Conservation (phyloP, 2,329 filamentous ascomycete genomes). For the Chrysosporium keratinophilum region DNA sequence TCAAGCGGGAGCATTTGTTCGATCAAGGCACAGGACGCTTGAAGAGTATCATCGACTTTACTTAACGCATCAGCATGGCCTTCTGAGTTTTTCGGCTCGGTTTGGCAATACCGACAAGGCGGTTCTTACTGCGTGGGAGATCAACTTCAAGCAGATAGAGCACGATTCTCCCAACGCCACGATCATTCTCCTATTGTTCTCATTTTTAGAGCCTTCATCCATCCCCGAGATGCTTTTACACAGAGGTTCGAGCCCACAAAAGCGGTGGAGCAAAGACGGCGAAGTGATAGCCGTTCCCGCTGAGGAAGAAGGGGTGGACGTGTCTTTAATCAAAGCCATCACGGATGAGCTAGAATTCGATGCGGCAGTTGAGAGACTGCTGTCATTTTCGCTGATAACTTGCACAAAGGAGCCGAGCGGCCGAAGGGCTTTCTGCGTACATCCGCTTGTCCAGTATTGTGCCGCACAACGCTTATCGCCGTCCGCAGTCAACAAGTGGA, state of each 20-base stretch:
- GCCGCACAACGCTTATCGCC: conserved; percentile 3
- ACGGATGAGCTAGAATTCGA: conserved; percentile 15
- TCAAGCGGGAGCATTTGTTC: conserved; percentile 18
- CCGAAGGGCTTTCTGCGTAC: conserved; percentile 15
- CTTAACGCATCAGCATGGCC: conserved; percentile 9
- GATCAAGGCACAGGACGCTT: conserved; percentile 13
- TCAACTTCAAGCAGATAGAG: conserved; percentile 16
- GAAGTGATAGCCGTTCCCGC: conserved; percentile 10
- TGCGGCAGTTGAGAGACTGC: conserved; percentile 14
- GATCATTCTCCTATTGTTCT: conserved; percentile 15
- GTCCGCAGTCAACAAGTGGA: conserved; percentile 8
- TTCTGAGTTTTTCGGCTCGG: conserved; percentile 8
- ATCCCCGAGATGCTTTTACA: conserved; percentile 15
- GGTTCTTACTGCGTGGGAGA: conserved; percentile 15
- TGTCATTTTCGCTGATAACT: conserved; percentile 16
- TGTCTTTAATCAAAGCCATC: conserved; percentile 9
- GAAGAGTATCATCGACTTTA: conserved; percentile 15
- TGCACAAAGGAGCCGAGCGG: conserved; percentile 6
- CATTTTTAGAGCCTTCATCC: conserved; percentile 13
- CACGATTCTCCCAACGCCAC: conserved; percentile 10
- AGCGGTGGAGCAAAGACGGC: conserved; percentile 14
- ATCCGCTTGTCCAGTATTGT: conserved; percentile 17
- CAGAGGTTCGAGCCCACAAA: conserved; percentile 11
- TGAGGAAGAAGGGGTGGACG: conserved; percentile 14
- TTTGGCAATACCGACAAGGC: conserved; percentile 13